These are phyloP conservation scores for Lupinus albus DNA, from an alignment of 306 rosid species.

Conservation along the genomic window DNA sequence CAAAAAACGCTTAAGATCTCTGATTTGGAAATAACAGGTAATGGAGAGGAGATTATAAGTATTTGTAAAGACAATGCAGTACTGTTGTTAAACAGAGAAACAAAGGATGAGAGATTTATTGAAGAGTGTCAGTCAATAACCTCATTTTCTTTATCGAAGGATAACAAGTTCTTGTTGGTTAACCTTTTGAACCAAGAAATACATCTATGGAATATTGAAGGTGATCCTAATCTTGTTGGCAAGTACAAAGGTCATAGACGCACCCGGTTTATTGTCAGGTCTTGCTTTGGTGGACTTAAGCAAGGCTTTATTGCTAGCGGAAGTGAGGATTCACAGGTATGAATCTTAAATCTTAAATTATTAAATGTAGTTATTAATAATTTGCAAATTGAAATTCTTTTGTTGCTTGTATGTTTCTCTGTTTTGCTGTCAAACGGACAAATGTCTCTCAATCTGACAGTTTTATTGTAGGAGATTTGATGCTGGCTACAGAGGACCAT, in stretches of 20 bases:
- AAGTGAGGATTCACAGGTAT: constrained; percentile 99
- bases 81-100: constrained; percentile 75
- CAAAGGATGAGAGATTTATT: constrained; percentile 71
- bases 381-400: constrained; percentile 18
- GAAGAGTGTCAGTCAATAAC: constrained; percentile 83
- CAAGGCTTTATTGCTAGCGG: constrained; percentile 96
- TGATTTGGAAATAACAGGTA: constrained; percentile 76
- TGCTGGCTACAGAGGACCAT: constrained; percentile 5
- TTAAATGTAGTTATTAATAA: background rate
- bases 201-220: constrained; percentile 92
- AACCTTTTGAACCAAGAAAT: constrained; percentile 93
- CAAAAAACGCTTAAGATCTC: constrained; percentile 77
- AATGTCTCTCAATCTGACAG: constrained; percentile 2
- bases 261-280: constrained; percentile 76
- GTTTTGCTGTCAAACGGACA: background rate
- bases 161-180: constrained; percentile 74
- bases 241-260: constrained; percentile 87
- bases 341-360: constrained; percentile 30
- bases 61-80: constrained; percentile 65
- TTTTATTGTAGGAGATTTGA: constrained; percentile 14
- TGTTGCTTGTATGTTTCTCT: constrained; percentile 21
- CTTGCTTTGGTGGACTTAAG: constrained; percentile 92
- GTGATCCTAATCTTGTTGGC: constrained; percentile 63
- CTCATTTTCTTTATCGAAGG: constrained; percentile 83
- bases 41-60: constrained; percentile 78